A percentile compares a stretch with the other conserved stretches of the same genome.
phyloP scores from a whole-genome alignment of 208 protist genomes.

The Porcisia hertigi region DNA sequence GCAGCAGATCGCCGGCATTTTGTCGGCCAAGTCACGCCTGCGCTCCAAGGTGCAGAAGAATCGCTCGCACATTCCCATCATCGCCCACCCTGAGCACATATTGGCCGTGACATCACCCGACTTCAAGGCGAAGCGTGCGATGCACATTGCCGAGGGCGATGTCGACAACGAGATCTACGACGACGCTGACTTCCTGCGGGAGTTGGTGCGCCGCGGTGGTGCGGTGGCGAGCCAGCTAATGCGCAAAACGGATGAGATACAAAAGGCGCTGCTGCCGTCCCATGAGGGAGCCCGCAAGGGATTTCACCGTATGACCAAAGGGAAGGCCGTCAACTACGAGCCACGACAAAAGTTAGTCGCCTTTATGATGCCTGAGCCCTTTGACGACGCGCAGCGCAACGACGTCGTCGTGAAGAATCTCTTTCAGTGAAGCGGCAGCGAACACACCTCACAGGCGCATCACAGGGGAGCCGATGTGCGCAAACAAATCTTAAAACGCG shows the following conservation, averaged over 20 bases:
- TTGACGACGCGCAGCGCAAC: slow-evolving; percentile 59
- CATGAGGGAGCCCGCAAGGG: slow-evolving; percentile 53
- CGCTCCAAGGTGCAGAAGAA: slow-evolving; percentile 76
- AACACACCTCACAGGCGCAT: neutral
- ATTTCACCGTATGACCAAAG: slow-evolving; percentile 84
- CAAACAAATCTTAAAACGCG: too few species aligned
- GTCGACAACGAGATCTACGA: slow-evolving; percentile 83
- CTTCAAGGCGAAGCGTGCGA: slow-evolving; percentile 53
- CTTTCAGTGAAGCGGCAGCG: slow-evolving; percentile 56
- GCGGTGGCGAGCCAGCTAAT: slow-evolving; percentile 52
- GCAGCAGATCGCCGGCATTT: slow-evolving; percentile 77
- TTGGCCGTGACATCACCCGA: slow-evolving; percentile 32
- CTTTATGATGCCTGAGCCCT: slow-evolving; percentile 67
- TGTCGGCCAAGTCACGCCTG: slow-evolving; percentile 61
- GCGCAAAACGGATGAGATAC: slow-evolving; percentile 56
- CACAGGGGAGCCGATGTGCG: neutral
- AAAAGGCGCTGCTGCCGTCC: slow-evolving; percentile 31
- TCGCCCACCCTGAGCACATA: slow-evolving; percentile 76
- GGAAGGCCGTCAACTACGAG: slow-evolving; percentile 77
- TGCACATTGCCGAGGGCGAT: slow-evolving; percentile 77
- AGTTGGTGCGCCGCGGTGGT: slow-evolving; percentile 75
- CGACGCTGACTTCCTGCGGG: slow-evolving; percentile 79
- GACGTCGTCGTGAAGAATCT: slow-evolving; percentile 73
- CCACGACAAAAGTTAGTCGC: slow-evolving; percentile 81
- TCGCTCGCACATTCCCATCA: slow-evolving; percentile 57